These are phyloP conservation scores for Rhipidocladum racemiflorum DNA, from an alignment of 176 grass and related monocot species.

Conservation along the genomic window DNA sequence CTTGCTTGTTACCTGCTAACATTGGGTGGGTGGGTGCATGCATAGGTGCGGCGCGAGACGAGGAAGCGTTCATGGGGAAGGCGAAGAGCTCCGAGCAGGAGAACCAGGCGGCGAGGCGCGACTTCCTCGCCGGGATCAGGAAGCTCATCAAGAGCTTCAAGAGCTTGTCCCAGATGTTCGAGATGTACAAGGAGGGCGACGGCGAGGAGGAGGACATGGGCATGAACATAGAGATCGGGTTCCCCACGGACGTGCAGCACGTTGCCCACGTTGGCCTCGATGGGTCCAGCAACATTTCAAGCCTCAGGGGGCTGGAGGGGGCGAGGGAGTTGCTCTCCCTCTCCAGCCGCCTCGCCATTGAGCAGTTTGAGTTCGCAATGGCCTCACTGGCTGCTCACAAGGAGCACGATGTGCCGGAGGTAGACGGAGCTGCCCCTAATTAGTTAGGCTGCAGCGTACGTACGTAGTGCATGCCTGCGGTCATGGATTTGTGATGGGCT, in stretches of 20 bases:
- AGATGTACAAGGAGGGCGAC: constrained; percentile 36
- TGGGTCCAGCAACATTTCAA: constrained; percentile 35
- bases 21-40: not conserved
- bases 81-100: not conserved
- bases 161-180: constrained; percentile 61
- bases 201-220: constrained; percentile 30
- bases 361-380: constrained; percentile 62
- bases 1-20: not conserved
- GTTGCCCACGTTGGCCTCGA: constrained; percentile 72
- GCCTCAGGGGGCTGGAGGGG: constrained; percentile 31
- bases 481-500: not conserved
- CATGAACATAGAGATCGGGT: constrained; percentile 55
- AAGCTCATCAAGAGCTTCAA: constrained; percentile 81
- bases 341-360: constrained; percentile 43
- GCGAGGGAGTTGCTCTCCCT: constrained; percentile 52
- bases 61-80: not conserved
- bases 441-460: not conserved
- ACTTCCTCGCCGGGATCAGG: constrained; percentile 57
- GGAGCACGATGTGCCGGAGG: not conserved
- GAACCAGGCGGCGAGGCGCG: constrained; percentile 8
- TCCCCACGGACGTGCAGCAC: constrained; percentile 71
- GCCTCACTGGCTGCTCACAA: constrained; percentile 14
- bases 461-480: constrained; percentile 8
- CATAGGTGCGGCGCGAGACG: not conserved
- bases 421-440: not conserved